Percentiles rank a stretch among this genome's conserved stretches.
phyloP scores from a whole-genome alignment of 2,329 filamentous ascomycete species.

The Westerdykella sp. region DNA sequence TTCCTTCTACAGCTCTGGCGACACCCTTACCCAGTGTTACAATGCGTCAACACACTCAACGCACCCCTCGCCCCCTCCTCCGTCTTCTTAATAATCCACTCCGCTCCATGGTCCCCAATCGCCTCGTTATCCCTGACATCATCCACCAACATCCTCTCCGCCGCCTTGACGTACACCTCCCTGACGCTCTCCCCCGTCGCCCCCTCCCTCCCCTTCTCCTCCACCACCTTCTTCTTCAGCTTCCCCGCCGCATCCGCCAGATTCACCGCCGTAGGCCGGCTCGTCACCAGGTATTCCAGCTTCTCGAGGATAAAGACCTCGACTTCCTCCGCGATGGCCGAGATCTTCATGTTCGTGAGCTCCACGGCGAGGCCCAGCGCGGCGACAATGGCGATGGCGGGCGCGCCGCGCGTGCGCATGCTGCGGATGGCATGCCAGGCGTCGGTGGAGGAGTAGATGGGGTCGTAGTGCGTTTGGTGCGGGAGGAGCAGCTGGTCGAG shows the following conservation, averaged over 20 bases:
- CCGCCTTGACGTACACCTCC: slow-evolving; percentile 66
- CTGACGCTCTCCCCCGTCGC: slow-evolving; percentile 53
- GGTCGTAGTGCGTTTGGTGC: slow-evolving; percentile 72
- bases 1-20: neutral
- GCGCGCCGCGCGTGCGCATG: slow-evolving; percentile 76
- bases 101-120: slow-evolving; percentile 76
- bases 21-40: slow-evolving; percentile 73
- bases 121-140: slow-evolving; percentile 81
- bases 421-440: slow-evolving; percentile 77
- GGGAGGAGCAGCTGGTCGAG: slow-evolving; percentile 79
- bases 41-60: slow-evolving; percentile 89
- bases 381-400: slow-evolving; percentile 97
- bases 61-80: slow-evolving; percentile 47
- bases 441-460: slow-evolving; percentile 62
- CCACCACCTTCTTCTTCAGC: slow-evolving; percentile 59
- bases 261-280: slow-evolving; percentile 90
- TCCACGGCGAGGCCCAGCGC: slow-evolving; percentile 84
- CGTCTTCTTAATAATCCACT: slow-evolving; percentile 66
- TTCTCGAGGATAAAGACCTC: slow-evolving; percentile 63
- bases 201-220: slow-evolving; percentile 40
- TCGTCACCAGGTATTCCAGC: slow-evolving; percentile 80
- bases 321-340: slow-evolving; percentile 55
- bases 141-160: slow-evolving; percentile 79
- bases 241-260: slow-evolving; percentile 82
- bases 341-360: slow-evolving; percentile 54